Evolutionary conservation across 768 basidiomycete species (phyloP).

Genomic region (Heimioporus sp.): DNA sequence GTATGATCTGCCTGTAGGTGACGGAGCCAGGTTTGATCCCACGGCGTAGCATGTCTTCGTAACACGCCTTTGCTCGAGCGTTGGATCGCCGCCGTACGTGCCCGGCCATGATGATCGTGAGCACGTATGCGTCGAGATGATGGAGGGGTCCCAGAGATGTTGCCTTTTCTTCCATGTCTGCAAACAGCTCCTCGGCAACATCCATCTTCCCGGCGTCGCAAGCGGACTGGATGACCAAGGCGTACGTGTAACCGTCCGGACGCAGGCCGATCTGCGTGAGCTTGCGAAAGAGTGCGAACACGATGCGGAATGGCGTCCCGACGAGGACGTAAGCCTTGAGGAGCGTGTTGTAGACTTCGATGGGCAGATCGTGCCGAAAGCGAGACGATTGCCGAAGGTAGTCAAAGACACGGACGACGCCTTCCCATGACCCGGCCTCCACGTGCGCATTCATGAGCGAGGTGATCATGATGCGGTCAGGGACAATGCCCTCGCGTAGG

Average conservation of each 20-base stretch:
- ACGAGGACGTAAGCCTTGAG: conserved; percentile 82
- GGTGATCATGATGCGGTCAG: conserved; percentile 63
- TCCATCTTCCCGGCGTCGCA: conserved; percentile 69
- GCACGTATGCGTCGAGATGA: conserved; percentile 52
- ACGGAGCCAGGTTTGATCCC: conserved; percentile 66
- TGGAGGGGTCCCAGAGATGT: conserved; percentile 36
- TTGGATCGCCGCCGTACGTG: conserved; percentile 58
- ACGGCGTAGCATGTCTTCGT: conserved; percentile 66
- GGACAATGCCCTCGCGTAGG: conserved; percentile 55
- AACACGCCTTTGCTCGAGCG: conserved; percentile 56
- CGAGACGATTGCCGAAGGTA: conserved; percentile 42
- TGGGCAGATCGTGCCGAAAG: conserved; percentile 42
- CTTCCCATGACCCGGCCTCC: conserved; percentile 75
- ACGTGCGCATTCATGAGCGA: conserved; percentile 83
- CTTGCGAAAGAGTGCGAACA: conserved; percentile 59
- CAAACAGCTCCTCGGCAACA: conserved; percentile 63
- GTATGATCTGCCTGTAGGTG: conserved; percentile 67
- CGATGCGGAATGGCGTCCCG: conserved; percentile 69
- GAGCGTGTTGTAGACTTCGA: conserved; percentile 73
- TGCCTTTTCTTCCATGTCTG: conserved; percentile 57
- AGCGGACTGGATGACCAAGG: conserved; percentile 76
- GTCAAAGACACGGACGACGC: conserved; percentile 69
- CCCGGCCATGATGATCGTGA: conserved; percentile 75
- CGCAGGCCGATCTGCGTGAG: conserved; percentile 48
- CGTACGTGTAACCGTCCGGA: conserved; percentile 65